These are phyloP conservation scores for Punctularia strigosozonata DNA, from an alignment of 768 basidiomycete species.

Conservation along the genomic window DNA sequence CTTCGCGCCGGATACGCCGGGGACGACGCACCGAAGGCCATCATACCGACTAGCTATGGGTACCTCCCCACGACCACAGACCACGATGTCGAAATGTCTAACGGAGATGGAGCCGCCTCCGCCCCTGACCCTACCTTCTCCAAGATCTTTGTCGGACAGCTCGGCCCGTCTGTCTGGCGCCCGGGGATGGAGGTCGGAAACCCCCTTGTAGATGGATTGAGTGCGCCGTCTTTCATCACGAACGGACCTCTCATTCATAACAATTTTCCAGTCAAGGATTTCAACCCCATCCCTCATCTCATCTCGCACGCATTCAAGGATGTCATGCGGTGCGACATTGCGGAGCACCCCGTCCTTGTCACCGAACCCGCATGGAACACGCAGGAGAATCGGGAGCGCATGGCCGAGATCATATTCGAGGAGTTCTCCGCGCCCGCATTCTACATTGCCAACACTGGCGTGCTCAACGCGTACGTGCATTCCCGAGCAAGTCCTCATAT, in stretches of 20 bases:
- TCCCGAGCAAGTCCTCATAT: not conserved
- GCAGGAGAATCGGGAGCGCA: slow-evolving; percentile 78
- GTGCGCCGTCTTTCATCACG: slow-evolving; percentile 31
- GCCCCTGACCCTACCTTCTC: slow-evolving; percentile 11
- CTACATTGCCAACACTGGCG: slow-evolving; percentile 92
- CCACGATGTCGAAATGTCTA: slow-evolving; percentile 43
- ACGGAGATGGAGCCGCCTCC: slow-evolving; percentile 27
- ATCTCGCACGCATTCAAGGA: slow-evolving; percentile 67
- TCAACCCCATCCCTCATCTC: slow-evolving; percentile 58
- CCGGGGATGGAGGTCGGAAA: slow-evolving; percentile 80
- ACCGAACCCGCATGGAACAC: slow-evolving; percentile 98
- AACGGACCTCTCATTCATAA: not conserved
- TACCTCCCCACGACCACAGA: slow-evolving; percentile 39
- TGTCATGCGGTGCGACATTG: slow-evolving; percentile 62
- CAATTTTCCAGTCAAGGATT: slow-evolving; percentile 50
- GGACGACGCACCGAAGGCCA: slow-evolving; percentile 88
- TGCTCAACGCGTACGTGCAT: slow-evolving; percentile 73
- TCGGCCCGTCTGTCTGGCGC: slow-evolving; percentile 84
- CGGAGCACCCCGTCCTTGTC: slow-evolving; percentile 84
- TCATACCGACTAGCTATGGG: slow-evolving; percentile 85
- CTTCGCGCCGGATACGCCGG: slow-evolving; percentile 95
- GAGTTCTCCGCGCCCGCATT: slow-evolving; percentile 91
- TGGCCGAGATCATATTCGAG: slow-evolving; percentile 98
- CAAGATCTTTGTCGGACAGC: slow-evolving; percentile 75
- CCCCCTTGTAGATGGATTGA: slow-evolving; percentile 74